phyloP scores from a whole-genome alignment of 371 early-diverging fungal genomes.

The Lichtheimia hyalospora region DNA sequence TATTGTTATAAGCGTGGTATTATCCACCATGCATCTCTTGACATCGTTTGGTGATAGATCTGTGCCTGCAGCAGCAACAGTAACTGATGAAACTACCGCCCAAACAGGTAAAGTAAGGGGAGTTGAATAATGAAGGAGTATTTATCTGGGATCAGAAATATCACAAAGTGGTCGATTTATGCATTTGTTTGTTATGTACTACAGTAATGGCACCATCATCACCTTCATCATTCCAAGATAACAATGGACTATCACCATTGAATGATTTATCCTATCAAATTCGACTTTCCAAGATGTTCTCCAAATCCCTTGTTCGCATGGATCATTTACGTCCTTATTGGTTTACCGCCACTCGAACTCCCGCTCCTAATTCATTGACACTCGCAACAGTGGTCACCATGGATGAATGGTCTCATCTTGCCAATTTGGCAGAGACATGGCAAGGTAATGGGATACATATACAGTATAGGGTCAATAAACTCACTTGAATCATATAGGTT shows the following conservation, averaged over 20 bases:
- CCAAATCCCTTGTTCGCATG: conserved; percentile 25
- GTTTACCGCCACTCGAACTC: conserved; percentile 25
- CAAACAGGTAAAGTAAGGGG: too few species aligned
- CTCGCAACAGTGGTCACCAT: conserved; percentile 30
- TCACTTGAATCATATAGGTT: conserved; percentile 27
- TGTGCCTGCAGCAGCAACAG: background rate
- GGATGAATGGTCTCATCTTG: conserved; percentile 23
- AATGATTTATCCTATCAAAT: conserved; percentile 19
- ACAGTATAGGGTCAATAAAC: background rate
- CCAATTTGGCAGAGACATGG: conserved; percentile 28
- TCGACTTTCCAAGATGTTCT: conserved; percentile 34
- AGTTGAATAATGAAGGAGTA: too few species aligned
- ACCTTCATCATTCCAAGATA: too few species aligned
- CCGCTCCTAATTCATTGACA: conserved; percentile 18
- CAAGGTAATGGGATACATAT: conserved; percentile 25
- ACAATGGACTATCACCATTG: conserved; percentile 14
- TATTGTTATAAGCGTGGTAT: conserved; percentile 21
- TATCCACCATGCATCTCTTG: conserved; percentile 33
- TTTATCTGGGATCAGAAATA: too few species aligned
- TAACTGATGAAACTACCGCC: too few species aligned
- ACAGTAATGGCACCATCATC: too few species aligned
- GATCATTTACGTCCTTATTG: conserved; percentile 34
- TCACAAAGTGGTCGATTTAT: too few species aligned
- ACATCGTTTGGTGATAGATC: conserved; percentile 1
- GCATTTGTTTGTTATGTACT: too few species aligned